Percentiles rank a stretch among this genome's conserved stretches.
phyloP scores from a whole-genome alignment of 2,329 filamentous ascomycete species.

The Diaporthe australafricana region DNA sequence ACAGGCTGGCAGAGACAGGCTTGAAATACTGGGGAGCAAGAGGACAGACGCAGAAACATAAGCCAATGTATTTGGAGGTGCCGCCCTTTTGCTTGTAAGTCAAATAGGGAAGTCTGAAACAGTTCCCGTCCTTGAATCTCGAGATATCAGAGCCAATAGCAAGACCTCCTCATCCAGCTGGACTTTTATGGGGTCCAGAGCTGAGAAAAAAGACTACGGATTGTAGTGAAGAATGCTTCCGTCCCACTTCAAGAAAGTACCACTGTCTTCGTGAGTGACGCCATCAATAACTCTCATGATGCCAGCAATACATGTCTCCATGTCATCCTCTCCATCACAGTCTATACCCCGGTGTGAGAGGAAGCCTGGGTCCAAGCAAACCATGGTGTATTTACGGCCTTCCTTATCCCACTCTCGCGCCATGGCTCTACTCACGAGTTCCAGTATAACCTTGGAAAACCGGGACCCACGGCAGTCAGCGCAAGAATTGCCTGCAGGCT shows the following conservation, averaged over 20 bases:
- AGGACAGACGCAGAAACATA: no score
- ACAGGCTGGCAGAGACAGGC: no score
- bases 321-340: neutral
- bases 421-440: neutral
- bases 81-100: no score
- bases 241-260: neutral
- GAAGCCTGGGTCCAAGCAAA: neutral
- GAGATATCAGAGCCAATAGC: no score
- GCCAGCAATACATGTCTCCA: neutral
- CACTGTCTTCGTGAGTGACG: neutral
- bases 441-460: neutral
- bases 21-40: no score
- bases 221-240: no score
- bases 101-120: no score
- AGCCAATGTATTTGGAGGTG: no score
- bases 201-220: no score
- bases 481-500: neutral
- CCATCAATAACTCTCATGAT: neutral
- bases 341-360: neutral
- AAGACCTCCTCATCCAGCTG: no score
- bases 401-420: neutral
- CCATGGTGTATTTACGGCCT: neutral
- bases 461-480: neutral
- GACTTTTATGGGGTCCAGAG: no score
- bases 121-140: no score